Evolutionary conservation across 805 yeast species (phyloP).

Genomic region (Lipomyces orientalis): DNA sequence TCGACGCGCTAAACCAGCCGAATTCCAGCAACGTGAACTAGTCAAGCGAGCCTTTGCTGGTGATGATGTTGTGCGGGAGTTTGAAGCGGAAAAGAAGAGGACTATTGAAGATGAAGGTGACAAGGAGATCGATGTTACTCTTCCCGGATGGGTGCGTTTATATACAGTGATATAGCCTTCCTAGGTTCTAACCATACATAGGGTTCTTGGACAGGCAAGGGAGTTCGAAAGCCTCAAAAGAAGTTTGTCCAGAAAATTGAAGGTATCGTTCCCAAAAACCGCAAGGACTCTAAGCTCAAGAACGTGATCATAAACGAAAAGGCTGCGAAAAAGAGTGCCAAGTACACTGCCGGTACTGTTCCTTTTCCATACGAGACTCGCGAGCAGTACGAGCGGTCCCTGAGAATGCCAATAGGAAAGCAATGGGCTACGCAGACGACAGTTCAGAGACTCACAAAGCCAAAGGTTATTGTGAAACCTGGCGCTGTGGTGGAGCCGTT

Average conservation of each 20-base stretch:
- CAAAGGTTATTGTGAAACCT: slow-evolving; percentile 81
- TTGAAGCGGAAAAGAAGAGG: slow-evolving; percentile 74
- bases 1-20: slow-evolving; percentile 48
- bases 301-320: slow-evolving; percentile 90
- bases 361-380: slow-evolving; percentile 93
- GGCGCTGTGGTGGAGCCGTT: slow-evolving; percentile 92
- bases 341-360: slow-evolving; percentile 86
- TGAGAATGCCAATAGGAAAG: slow-evolving; percentile 95
- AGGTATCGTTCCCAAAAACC: slow-evolving; percentile 76
- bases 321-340: slow-evolving; percentile 79
- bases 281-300: slow-evolving; percentile 76
- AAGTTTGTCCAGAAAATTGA: slow-evolving; percentile 71
- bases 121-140: slow-evolving; percentile 78
- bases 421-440: slow-evolving; percentile 92
- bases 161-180: background rate
- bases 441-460: slow-evolving; percentile 87
- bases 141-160: slow-evolving; percentile 82
- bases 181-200: slow-evolving; percentile 1
- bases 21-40: slow-evolving; percentile 74
- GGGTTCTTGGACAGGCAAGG: slow-evolving; percentile 92
- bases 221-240: slow-evolving; percentile 52
- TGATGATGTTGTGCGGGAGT: slow-evolving; percentile 86
- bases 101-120: slow-evolving; percentile 80
- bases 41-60: slow-evolving; percentile 96
- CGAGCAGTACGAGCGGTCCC: slow-evolving; percentile 92